Conservation (phyloP, 768 basidiomycete species). For the Boletus barrowsii region DNA sequence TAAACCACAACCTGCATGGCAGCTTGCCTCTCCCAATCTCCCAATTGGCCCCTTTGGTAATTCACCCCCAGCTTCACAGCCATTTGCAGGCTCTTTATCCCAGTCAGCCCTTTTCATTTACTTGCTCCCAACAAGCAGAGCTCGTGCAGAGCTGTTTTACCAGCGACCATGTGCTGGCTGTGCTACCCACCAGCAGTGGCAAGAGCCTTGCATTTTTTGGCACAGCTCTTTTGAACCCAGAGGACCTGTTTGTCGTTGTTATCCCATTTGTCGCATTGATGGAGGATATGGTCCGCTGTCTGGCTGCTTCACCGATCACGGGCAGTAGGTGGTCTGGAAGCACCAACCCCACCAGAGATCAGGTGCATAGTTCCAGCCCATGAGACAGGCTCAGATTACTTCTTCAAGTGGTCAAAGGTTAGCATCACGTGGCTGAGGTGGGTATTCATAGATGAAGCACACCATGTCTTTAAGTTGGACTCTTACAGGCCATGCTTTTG, state of each 20-base stretch:
- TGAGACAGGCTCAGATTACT: neutral
- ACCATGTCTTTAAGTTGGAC: slow-evolving; percentile 1
- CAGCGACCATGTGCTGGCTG: too few species aligned
- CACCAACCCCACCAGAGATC: neutral
- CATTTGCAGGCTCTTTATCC: too few species aligned
- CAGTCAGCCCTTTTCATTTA: too few species aligned
- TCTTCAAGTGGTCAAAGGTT: neutral
- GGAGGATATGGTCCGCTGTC: slow-evolving; percentile 1
- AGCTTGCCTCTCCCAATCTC: too few species aligned
- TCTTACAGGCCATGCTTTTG: slow-evolving; percentile 8
- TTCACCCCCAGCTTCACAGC: too few species aligned
- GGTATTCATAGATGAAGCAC: slow-evolving; percentile 8
- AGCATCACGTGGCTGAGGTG: neutral
- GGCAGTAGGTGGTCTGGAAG: neutral
- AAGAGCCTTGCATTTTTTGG: slow-evolving; percentile 14
- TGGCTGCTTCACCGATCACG: neutral
- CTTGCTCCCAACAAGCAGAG: too few species aligned
- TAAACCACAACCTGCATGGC: too few species aligned
- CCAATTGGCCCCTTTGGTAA: too few species aligned
- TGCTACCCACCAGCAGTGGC: slow-evolving; percentile 4
- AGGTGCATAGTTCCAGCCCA: slow-evolving; percentile 7
- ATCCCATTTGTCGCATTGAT: slow-evolving; percentile 4
- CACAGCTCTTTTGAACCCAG: neutral
- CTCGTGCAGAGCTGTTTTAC: too few species aligned
- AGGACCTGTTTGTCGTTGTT: neutral